These are phyloP conservation scores for Marasmius fiardii DNA, from an alignment of 1,284 basidiomycete genomes.

Conservation along the genomic window DNA sequence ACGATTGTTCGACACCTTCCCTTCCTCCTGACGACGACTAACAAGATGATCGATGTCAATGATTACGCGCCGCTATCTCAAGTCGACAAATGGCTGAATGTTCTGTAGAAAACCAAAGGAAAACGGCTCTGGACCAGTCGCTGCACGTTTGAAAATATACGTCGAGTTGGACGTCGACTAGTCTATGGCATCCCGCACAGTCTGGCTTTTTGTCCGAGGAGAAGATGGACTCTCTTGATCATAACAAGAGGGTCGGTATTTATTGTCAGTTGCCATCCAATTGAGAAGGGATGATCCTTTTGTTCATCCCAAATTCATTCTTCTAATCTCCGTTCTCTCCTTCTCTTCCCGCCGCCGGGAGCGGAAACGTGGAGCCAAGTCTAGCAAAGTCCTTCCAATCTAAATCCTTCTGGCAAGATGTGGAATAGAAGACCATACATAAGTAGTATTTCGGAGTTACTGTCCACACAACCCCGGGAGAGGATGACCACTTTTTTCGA, in stretches of 20 bases:
- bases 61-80: too few relatives aligned
- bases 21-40: too few relatives aligned
- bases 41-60: too few relatives aligned
- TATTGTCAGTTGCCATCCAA: not conserved
- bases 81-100: too few relatives aligned
- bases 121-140: too few relatives aligned
- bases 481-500: not conserved
- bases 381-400: not conserved
- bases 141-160: too few relatives aligned
- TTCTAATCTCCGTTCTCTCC: not conserved
- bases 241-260: too few relatives aligned
- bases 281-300: not conserved
- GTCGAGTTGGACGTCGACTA: too few relatives aligned
- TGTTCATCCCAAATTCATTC: not conserved
- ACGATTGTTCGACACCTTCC: not conserved
- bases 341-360: not conserved
- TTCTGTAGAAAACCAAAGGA: too few relatives aligned
- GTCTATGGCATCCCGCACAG: too few relatives aligned
- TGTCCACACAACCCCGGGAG: not conserved
- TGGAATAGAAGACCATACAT: not conserved
- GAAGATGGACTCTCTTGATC: too few relatives aligned
- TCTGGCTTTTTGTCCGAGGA: too few relatives aligned
- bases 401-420: not conserved
- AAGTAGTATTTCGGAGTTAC: not conserved
- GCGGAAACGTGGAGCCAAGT: not conserved